Evolutionary conservation across 768 basidiomycete genomes (phyloP).

Genomic region (Coprinellus micaceus): DNA sequence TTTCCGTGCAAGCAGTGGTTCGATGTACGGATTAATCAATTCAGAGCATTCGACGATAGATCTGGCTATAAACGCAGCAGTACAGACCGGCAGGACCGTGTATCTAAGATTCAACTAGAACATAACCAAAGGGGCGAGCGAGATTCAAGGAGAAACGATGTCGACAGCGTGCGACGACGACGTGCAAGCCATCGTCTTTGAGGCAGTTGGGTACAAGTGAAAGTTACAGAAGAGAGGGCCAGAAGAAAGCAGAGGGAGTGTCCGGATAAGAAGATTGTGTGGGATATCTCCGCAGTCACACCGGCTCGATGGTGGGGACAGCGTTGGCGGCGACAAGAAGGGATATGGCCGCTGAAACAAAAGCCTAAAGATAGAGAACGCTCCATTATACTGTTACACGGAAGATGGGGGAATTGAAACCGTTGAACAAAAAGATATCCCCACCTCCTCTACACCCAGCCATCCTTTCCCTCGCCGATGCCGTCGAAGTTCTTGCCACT

Average conservation of each 20-base stretch:
- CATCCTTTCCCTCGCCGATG: slow-evolving; percentile 71
- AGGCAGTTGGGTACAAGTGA: not conserved
- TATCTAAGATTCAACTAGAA: no score
- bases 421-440: slow-evolving; percentile 36
- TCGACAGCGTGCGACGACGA: not conserved
- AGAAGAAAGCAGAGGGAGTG: slow-evolving; percentile 5
- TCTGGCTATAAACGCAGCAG: no score
- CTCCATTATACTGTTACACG: slow-evolving; percentile 21
- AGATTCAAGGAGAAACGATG: no score
- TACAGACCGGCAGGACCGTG: no score
- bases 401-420: slow-evolving; percentile 46
- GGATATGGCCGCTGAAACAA: slow-evolving; percentile 14
- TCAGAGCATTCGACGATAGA: no score
- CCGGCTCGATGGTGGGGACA: slow-evolving; percentile 12
- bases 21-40: no score
- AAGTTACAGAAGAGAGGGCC: not conserved
- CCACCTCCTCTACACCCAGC: slow-evolving; percentile 66
- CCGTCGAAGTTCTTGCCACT: slow-evolving; percentile 86
- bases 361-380: slow-evolving; percentile 26
- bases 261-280: slow-evolving; percentile 18
- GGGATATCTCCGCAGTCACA: slow-evolving; percentile 9
- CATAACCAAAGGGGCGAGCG: no score
- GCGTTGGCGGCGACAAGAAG: slow-evolving; percentile 20
- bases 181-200: not conserved
- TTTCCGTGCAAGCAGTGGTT: no score